These are phyloP conservation scores for Posidonia australis DNA, from an alignment of 106 monocot species.

Conservation along the genomic window DNA sequence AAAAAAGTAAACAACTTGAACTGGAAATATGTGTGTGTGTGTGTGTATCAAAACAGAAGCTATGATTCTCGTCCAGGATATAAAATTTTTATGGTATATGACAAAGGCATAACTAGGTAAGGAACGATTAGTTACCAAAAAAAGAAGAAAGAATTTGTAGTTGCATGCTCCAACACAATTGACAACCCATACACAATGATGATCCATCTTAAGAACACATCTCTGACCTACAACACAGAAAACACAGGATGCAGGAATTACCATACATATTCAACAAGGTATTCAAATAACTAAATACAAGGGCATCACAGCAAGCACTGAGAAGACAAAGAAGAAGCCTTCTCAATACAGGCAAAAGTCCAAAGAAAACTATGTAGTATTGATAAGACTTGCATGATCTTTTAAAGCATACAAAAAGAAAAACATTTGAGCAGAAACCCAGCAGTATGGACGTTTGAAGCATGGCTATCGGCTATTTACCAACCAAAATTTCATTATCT, in stretches of 20 bases:
- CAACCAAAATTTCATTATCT: too few relatives aligned
- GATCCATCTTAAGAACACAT: slow-evolving; percentile 98
- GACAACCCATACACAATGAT: slow-evolving; percentile 96
- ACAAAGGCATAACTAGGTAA: too few relatives aligned
- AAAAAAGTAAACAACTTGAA: neutral
- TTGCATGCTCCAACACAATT: slow-evolving; percentile 90
- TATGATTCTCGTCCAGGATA: neutral
- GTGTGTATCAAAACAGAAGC: neutral
- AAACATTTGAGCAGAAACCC: too few relatives aligned
- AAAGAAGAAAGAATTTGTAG: slow-evolving; percentile 91
- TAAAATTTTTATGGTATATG: neutral
- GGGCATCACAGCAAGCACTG: too few relatives aligned
- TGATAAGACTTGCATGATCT: too few relatives aligned
- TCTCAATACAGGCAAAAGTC: too few relatives aligned
- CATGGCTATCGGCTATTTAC: too few relatives aligned
- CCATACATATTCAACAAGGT: neutral
- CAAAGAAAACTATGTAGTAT: too few relatives aligned
- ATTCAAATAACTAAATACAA: neutral
- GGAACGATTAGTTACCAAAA: slow-evolving; percentile 38
- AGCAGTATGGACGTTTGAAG: too few relatives aligned
- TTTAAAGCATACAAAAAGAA: too few relatives aligned
- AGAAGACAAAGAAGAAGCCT: too few relatives aligned
- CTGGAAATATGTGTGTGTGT: too few relatives aligned
- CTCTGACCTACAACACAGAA: slow-evolving; percentile 56
- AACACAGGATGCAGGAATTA: neutral